Evolutionary conservation across 148 eudicot species (phyloP), one percentile per base, ranked within the genome.

Genomic region (Vaccinium myrtillus): DNA sequence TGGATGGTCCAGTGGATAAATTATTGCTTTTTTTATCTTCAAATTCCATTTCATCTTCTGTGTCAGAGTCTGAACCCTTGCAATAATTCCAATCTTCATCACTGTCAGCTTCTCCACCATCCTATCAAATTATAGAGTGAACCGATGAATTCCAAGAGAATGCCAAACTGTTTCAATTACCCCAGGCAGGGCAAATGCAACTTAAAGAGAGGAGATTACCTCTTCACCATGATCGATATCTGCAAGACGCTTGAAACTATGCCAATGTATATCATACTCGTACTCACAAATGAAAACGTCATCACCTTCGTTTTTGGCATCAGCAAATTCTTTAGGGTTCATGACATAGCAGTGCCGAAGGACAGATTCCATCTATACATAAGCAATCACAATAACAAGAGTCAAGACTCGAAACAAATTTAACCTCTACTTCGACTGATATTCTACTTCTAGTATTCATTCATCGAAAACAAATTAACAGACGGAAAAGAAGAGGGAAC

Each of bases 281-380:
- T 97, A 97, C 80, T 97, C 99, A 83, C 98, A 97, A 36, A 97
- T 88, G 77, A 97, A 97, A 79, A 95, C 93, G 86, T 97, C 99
- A 90, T 97, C 99, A 78, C 99, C 98, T 87, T 92, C 98, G 83
- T 93, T 91, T 73, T 79, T 84, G 59, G 96, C 95, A 83, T 89
- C 92, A 50, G 90, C 70, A 84, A 86, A 97, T 87, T 95, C 98
- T 87, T 88, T 94, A 19, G 99, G 99, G 84, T 83, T 86, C 96
- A 91, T 92, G 36, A 97, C 94, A 84, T 59, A 91, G 91, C 99
- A 97, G 88, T 94, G 98, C 87, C 99, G 90, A 83, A 97, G 88
- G 81, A 95, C 85, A 75, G 99, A 88, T 86, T 94, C 99, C 99
- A 97, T 95, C 99, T 97, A 90, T 82, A 85, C 49, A 86, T 87